Evolutionary conservation across 345 rosid genomes (phyloP).

Genomic region (Corymbia maculata): DNA sequence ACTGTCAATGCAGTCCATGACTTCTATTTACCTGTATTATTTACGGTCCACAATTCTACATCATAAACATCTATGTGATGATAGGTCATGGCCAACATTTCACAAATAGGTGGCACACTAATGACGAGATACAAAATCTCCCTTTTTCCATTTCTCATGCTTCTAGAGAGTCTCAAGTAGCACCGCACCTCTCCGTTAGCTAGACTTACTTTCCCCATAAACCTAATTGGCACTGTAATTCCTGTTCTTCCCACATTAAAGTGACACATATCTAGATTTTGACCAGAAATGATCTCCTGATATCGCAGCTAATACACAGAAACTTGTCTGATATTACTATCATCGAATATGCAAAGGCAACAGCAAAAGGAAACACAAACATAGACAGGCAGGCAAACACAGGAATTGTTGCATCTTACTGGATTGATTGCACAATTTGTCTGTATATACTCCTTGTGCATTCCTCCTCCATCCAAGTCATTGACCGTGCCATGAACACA

Average conservation of each 20-base stretch:
- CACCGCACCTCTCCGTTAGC: background rate
- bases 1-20: background rate
- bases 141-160: background rate
- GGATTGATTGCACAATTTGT: no score
- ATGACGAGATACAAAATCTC: background rate
- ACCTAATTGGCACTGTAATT: background rate
- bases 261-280: background rate
- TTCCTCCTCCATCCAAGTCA: no score
- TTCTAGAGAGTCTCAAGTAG: background rate
- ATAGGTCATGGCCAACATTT: background rate
- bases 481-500: no score
- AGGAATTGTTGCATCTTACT: background rate
- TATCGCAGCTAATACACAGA: background rate
- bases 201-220: background rate
- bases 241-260: background rate
- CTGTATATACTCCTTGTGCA: no score
- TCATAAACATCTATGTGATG: background rate
- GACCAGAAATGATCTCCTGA: background rate
- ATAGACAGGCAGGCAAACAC: background rate
- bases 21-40: rapidly evolving
- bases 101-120: background rate
- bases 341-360: background rate
- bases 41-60: background rate
- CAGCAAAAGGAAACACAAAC: background rate
- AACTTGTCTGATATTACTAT: background rate